Base-by-base conservation (phyloP, 257 asterid genomes). In the Fraxinus anomala region DNA sequence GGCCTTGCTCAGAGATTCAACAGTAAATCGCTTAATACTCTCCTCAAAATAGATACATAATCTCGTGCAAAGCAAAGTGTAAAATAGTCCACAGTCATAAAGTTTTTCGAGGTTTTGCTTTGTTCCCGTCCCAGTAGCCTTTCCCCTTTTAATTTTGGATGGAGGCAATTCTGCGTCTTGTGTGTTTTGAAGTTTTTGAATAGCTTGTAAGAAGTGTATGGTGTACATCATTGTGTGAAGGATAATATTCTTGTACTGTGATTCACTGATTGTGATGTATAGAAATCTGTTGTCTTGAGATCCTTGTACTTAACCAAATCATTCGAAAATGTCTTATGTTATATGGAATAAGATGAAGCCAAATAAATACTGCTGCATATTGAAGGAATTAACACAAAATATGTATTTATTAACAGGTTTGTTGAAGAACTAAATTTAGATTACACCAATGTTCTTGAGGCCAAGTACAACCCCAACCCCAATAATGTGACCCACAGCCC, bases 401-500 rank as follows among this genome's bases (percentile, higher is more conserved):
- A 37, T 8, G 42, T 37, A 7, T 37, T 37, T 31, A 31, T 31
- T 31, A 31, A 31, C 34, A 3, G 34, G 34, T 31, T 31, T 31
- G 34, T 31, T 31, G 34, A 31, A 73, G 68, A 23, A 59, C 0
- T 16, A 73, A 82, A 73, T 47, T 88, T 70, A 92, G 33, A 92
- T 17, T n/a, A 86, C 88, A 24, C 97, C 97, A 61, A 91, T 85
- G 83, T 87, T 89, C 79, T 94, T 94, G 66, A 94, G 94, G 63
- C 99, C 99, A 76, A 94, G 96, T 23, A 94, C 99, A 78, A 94
- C 93, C n/a, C 99, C 99, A 76, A 94, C 99, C 44, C 99, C 99
- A 79, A 94, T 92, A 63, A 91, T 89, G 80, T 92, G 99, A 40
- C 99, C 99, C 70, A 92, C 90, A 14, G 54, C 12, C 5, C 99